These are phyloP conservation scores for Geotrichum fermentans DNA, from an alignment of 1,139 yeast species.

Conservation along the genomic window DNA sequence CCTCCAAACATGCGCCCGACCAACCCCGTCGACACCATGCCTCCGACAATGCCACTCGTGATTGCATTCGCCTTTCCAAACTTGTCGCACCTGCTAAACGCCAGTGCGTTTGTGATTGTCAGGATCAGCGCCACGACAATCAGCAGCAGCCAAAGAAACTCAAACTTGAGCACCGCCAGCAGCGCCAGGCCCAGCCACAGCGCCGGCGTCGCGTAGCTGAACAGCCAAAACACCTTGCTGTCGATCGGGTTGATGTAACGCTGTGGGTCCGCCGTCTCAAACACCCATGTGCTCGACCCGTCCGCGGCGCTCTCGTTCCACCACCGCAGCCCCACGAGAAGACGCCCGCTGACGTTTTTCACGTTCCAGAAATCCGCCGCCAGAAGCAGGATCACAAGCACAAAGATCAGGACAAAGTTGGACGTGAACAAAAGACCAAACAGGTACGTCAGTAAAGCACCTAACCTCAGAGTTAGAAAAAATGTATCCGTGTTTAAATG, in stretches of 20 bases:
- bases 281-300: slow-evolving; percentile 82
- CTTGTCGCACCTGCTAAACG: slow-evolving; percentile 86
- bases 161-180: slow-evolving; percentile 70
- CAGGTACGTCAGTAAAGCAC: slow-evolving; percentile 60
- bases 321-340: slow-evolving; percentile 90
- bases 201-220: slow-evolving; percentile 68
- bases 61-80: slow-evolving; percentile 73
- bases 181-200: slow-evolving; percentile 71
- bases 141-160: slow-evolving; percentile 62
- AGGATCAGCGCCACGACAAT: slow-evolving; percentile 61
- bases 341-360: slow-evolving; percentile 84
- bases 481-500: too few relatives aligned
- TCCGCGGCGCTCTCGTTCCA: slow-evolving; percentile 58
- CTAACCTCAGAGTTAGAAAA: slow-evolving; percentile 22
- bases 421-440: slow-evolving; percentile 66
- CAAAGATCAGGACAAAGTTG: slow-evolving; percentile 70
- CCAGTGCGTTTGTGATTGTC: slow-evolving; percentile 77
- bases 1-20: slow-evolving; percentile 23
- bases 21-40: slow-evolving; percentile 30
- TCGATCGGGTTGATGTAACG: slow-evolving; percentile 87
- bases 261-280: slow-evolving; percentile 79
- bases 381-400: slow-evolving; percentile 63
- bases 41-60: slow-evolving; percentile 44
- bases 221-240: slow-evolving; percentile 79
- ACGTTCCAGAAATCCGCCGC: slow-evolving; percentile 94